Evolutionary conservation across 768 basidiomycete species (phyloP).

Genomic region (Phanerochaete sordida): DNA sequence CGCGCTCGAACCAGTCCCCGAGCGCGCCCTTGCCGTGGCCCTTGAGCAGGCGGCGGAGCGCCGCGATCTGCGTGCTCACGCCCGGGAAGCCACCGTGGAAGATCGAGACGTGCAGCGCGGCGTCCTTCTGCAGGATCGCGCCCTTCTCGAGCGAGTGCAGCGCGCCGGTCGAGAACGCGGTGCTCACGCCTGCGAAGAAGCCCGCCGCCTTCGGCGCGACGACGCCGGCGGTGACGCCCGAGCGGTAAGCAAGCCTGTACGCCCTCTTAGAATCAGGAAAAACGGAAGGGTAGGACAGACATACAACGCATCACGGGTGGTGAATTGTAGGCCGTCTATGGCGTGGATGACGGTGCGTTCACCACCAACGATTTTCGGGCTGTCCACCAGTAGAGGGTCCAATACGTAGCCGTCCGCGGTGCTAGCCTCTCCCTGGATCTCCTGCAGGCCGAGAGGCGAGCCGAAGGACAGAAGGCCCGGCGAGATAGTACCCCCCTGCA

Average conservation of each 20-base stretch:
- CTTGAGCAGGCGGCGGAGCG: slow-evolving; percentile 50
- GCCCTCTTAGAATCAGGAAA: background rate
- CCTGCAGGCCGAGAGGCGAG: slow-evolving; percentile 61
- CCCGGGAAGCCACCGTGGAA: slow-evolving; percentile 43
- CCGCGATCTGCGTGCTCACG: slow-evolving; percentile 65
- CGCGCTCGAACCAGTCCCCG: slow-evolving; percentile 38
- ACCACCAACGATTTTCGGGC: slow-evolving; percentile 34
- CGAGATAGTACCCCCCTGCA: slow-evolving; percentile 62
- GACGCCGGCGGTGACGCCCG: slow-evolving; percentile 70
- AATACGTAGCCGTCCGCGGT: slow-evolving; percentile 51
- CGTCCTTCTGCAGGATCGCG: slow-evolving; percentile 63
- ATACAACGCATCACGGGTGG: slow-evolving; percentile 54
- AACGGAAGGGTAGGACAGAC: slow-evolving; percentile 8
- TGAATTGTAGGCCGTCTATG: slow-evolving; percentile 71
- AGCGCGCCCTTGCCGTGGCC: slow-evolving; percentile 37
- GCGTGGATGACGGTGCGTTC: slow-evolving; percentile 48
- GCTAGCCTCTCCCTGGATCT: slow-evolving; percentile 60
- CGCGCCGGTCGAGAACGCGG: slow-evolving; percentile 57
- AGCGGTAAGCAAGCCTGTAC: slow-evolving; percentile 67
- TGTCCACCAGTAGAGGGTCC: slow-evolving; percentile 37
- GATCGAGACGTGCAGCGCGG: slow-evolving; percentile 65
- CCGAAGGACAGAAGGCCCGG: slow-evolving; percentile 66
- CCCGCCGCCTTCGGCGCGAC: slow-evolving; percentile 53
- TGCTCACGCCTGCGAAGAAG: slow-evolving; percentile 61
- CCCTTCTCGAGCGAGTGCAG: slow-evolving; percentile 52